Conservation (phyloP, 2,329 filamentous ascomycete species). For the Pyrenophora teres region DNA sequence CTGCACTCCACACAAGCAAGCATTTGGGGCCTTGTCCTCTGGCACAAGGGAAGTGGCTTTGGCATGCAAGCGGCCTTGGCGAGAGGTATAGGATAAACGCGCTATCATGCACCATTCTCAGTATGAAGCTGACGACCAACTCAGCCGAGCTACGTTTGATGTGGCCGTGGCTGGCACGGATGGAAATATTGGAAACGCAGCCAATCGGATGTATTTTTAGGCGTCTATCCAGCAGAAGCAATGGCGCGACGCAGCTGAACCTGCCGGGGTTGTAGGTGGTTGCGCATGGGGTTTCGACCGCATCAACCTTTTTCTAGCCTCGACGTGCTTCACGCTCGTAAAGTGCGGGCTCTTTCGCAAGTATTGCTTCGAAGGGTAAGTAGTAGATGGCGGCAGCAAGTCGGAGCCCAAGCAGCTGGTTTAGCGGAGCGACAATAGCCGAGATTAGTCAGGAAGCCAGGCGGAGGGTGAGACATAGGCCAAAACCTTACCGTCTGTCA, state of each 20-base stretch:
- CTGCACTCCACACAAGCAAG: background rate
- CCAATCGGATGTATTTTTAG: slow-evolving; percentile 17
- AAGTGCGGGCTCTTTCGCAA: background rate
- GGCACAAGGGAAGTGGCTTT: background rate
- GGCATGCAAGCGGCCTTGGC: background rate
- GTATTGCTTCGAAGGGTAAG: slow-evolving; percentile 2
- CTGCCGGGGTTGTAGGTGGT: slow-evolving; percentile 4
- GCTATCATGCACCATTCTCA: background rate
- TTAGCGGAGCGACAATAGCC: slow-evolving; percentile 33
- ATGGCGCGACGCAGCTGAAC: slow-evolving; percentile 10
- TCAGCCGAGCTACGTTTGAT: no score
- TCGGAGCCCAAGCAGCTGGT: slow-evolving; percentile 20
- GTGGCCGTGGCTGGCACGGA: no score
- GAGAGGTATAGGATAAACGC: slow-evolving; percentile 2
- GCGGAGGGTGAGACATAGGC: slow-evolving; percentile 15
- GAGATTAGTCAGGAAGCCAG: slow-evolving; percentile 27
- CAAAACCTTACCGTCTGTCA: slow-evolving; percentile 16
- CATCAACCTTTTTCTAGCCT: background rate
- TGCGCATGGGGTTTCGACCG: slow-evolving; percentile 7
- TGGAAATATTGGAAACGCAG: slow-evolving; percentile 3
- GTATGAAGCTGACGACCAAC: no score
- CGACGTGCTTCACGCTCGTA: slow-evolving; percentile 11
- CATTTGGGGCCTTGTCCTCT: slow-evolving; percentile 1
- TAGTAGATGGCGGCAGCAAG: slow-evolving; percentile 23
- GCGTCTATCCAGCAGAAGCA: slow-evolving; percentile 3